Evolutionary conservation across 495 filamentous ascomycete genomes (phyloP), one percentile per base, ranked within the genome.

Genomic region (Penicillium turbatum): DNA sequence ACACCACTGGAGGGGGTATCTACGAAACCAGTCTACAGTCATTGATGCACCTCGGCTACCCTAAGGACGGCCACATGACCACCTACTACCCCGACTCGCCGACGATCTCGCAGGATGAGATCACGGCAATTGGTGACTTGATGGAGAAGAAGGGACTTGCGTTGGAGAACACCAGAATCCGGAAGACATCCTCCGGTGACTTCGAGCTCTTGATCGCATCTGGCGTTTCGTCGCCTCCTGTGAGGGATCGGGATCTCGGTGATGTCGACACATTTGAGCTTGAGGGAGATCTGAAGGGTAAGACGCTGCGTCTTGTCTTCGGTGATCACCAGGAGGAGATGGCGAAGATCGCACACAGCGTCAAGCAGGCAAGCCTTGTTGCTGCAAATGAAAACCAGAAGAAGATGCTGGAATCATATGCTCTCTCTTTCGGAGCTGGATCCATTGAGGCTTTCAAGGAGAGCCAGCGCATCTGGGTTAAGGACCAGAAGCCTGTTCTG

Each of bases 21-120:
- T 98, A 89, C 63, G 79, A 82, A 45, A 78, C 81, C 41, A 79
- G 81, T 34, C 70, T 76, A 24, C 79, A 83, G 29, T 79, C 80
- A 6, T 73, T 85, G 51, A 86, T 96, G 76, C 89, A 96, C 59
- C 77, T 97, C 15, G 93, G 93, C 15, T 96, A 95, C 64, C 79
- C 87, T 1, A 84, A 88, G 12, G 72, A 82, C 13, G 90, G 90
- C 11, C 92, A 97, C 65, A 78, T 95, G 73, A 91, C 88, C 2
- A 86, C 87, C 1, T 98, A 98, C 69, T 97, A 98, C 65, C 93
- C 93, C 6, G 84, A 89, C 52, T 95, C 89, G 6, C 81, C 88
- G 16, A 76, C 80, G 32, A 96, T 98, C 64, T 90, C 87, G 24
- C 86, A 96, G 67, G 79, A 82, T 27, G 92, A 98, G 67, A 92